These are phyloP conservation scores for Pythium myriotylum DNA, from an alignment of 352 stramenopile species.

Conservation along the genomic window DNA sequence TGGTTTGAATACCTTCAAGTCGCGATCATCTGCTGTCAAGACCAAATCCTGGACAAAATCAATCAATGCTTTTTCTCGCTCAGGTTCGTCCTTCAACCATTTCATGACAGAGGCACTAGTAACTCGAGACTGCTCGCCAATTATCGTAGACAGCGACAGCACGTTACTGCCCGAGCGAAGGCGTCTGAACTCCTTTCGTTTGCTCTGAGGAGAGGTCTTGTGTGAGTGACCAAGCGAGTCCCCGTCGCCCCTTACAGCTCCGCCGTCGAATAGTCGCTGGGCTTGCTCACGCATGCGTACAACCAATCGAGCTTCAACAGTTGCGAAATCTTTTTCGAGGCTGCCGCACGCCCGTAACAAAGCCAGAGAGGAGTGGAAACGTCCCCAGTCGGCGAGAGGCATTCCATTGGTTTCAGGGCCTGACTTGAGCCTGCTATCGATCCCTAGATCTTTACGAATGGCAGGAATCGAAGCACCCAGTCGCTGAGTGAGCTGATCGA, in stretches of 20 bases:
- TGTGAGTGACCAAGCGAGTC: neutral
- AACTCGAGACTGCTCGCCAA: slow-evolving; percentile 43
- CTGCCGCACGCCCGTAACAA: slow-evolving; percentile 61
- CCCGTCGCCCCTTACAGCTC: neutral
- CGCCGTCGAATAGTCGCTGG: slow-evolving; percentile 20
- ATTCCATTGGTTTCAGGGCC: neutral
- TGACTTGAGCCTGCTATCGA: slow-evolving; percentile 16
- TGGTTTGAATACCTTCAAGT: slow-evolving; percentile 23
- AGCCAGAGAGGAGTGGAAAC: slow-evolving; percentile 70
- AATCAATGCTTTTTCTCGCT: slow-evolving; percentile 45
- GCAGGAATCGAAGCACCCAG: slow-evolving; percentile 41
- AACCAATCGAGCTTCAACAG: slow-evolving; percentile 46
- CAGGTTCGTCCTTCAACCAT: slow-evolving; percentile 57
- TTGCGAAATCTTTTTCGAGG: slow-evolving; percentile 53
- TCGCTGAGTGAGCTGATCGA: slow-evolving; percentile 43
- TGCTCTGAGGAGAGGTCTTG: slow-evolving; percentile 27
- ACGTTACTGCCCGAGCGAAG: slow-evolving; percentile 7
- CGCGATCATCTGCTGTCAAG: slow-evolving; percentile 1
- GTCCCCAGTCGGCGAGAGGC: slow-evolving; percentile 54
- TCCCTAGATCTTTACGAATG: slow-evolving; percentile 49
- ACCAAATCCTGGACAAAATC: slow-evolving; percentile 56
- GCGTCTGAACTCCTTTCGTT: slow-evolving; percentile 20
- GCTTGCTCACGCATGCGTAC: slow-evolving; percentile 66
- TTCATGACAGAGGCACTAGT: slow-evolving; percentile 36
- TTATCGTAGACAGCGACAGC: slow-evolving; percentile 34